Evolutionary conservation across 768 basidiomycete genomes (phyloP).

Genomic region (Exsudoporus frostii): DNA sequence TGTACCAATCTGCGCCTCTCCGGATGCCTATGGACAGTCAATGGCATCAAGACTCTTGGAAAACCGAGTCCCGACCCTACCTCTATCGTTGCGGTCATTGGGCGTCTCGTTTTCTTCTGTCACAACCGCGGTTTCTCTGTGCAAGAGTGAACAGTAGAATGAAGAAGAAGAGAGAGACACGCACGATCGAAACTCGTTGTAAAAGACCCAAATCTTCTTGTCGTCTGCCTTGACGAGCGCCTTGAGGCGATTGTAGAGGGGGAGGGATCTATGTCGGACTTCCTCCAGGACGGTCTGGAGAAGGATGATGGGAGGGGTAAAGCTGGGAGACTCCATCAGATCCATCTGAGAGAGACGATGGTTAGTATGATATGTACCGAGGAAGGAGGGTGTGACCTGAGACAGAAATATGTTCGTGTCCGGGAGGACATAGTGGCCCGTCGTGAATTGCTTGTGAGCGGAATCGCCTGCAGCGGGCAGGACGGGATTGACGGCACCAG

Average conservation of each 20-base stretch:
- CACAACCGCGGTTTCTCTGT: constrained; percentile 76
- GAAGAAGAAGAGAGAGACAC: constrained; percentile 26
- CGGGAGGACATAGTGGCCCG: constrained; percentile 81
- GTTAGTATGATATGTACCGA: background rate
- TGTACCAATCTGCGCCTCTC: constrained; percentile 85
- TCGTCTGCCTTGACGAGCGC: constrained; percentile 81
- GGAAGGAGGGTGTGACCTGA: constrained; percentile 45
- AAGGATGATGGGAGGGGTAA: constrained; percentile 78
- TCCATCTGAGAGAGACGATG: constrained; percentile 68
- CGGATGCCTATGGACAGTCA: constrained; percentile 67
- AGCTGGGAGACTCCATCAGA: constrained; percentile 74
- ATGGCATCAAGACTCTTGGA: background rate
- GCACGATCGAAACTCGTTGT: constrained; percentile 82
- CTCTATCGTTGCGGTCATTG: constrained; percentile 94
- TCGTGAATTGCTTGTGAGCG: constrained; percentile 52
- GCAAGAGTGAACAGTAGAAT: background rate
- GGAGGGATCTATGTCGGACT: constrained; percentile 90
- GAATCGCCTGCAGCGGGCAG: constrained; percentile 61
- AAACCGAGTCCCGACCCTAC: constrained; percentile 34
- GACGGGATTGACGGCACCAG: constrained; percentile 35
- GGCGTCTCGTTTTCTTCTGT: constrained; percentile 77
- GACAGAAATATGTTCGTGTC: constrained; percentile 95
- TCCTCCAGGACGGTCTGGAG: constrained; percentile 96
- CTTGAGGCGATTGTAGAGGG: constrained; percentile 89
- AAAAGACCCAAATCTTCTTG: constrained; percentile 80